These are phyloP conservation scores for Parastagonospora nodorum DNA, from an alignment of 2,329 filamentous ascomycete genomes.

Conservation along the genomic window DNA sequence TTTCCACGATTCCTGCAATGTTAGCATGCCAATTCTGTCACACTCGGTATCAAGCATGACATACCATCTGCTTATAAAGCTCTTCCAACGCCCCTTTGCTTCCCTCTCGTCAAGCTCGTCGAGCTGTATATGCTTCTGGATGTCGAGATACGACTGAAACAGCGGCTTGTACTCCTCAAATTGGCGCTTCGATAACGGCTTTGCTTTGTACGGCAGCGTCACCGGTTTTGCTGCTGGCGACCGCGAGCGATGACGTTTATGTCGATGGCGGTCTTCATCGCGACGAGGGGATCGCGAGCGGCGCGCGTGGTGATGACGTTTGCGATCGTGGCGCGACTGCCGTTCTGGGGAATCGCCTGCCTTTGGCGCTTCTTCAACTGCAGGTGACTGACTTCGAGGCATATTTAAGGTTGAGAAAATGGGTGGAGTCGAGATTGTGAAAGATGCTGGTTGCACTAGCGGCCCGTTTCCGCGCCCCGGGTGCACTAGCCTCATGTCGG, in stretches of 20 bases:
- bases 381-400: slow-evolving; percentile 7
- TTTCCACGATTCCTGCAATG: slow-evolving; percentile 77
- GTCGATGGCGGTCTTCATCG: slow-evolving; percentile 26
- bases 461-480: not conserved
- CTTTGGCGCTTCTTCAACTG: not conserved
- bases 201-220: slow-evolving; percentile 67
- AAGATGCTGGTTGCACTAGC: not conserved
- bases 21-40: slow-evolving; percentile 47
- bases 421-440: not conserved
- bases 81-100: slow-evolving; percentile 85
- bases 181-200: slow-evolving; percentile 70
- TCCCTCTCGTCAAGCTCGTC: slow-evolving; percentile 75
- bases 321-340: slow-evolving; percentile 36
- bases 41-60: slow-evolving; percentile 11
- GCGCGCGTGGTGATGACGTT: slow-evolving; percentile 45
- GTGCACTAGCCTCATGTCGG: not conserved
- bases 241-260: slow-evolving; percentile 39
- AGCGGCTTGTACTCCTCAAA: slow-evolving; percentile 69
- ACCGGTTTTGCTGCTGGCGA: slow-evolving; percentile 33
- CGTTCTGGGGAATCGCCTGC: slow-evolving; percentile 44
- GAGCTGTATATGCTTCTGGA: slow-evolving; percentile 79
- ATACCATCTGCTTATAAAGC: slow-evolving; percentile 86
- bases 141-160: slow-evolving; percentile 82
- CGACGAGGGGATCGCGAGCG: slow-evolving; percentile 39
- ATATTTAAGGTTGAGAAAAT: slow-evolving; percentile 6